Conservation (phyloP, 768 basidiomycete species). For the Sistotremastrum suecicum region DNA sequence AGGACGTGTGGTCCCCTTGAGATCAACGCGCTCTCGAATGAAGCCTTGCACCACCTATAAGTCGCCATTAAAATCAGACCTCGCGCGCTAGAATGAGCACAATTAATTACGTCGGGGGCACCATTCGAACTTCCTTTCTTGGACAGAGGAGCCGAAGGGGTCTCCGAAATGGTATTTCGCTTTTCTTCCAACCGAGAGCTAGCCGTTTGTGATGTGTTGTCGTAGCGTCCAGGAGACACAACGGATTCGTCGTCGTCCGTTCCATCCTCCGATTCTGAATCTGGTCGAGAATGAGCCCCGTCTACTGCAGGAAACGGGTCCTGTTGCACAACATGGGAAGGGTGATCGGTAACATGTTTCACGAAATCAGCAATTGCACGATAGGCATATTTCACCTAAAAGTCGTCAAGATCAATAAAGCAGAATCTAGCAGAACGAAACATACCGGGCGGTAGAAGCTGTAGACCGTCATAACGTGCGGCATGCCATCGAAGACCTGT, state of each 20-base stretch:
- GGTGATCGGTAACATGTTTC: conserved; percentile 43
- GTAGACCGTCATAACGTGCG: conserved; percentile 63
- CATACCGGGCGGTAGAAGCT: conserved; percentile 46
- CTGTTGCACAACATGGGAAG: conserved; percentile 20
- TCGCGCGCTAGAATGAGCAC: too few relatives aligned
- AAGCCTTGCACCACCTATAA: conserved; percentile 12
- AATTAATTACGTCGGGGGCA: too few relatives aligned
- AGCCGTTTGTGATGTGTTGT: too few relatives aligned
- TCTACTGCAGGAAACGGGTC: conserved; percentile 32
- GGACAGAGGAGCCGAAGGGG: too few relatives aligned
- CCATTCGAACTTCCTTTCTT: too few relatives aligned
- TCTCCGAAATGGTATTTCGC: too few relatives aligned
- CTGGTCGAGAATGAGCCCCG: too few relatives aligned
- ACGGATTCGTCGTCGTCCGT: too few relatives aligned
- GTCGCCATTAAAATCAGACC: too few relatives aligned
- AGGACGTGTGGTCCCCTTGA: conserved; percentile 40
- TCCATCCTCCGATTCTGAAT: too few relatives aligned
- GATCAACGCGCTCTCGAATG: conserved; percentile 64
- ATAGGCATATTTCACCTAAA: conserved; percentile 69
- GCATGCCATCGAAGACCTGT: conserved; percentile 88
- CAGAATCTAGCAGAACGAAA: conserved; percentile 32
- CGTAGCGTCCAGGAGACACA: too few relatives aligned
- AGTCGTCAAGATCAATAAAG: conserved; percentile 61
- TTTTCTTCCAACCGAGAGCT: too few relatives aligned
- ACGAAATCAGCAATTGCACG: conserved; percentile 61